phyloP scores from a whole-genome alignment of 2,329 filamentous ascomycete genomes.

The Cylindrodendrum hubeiense region DNA sequence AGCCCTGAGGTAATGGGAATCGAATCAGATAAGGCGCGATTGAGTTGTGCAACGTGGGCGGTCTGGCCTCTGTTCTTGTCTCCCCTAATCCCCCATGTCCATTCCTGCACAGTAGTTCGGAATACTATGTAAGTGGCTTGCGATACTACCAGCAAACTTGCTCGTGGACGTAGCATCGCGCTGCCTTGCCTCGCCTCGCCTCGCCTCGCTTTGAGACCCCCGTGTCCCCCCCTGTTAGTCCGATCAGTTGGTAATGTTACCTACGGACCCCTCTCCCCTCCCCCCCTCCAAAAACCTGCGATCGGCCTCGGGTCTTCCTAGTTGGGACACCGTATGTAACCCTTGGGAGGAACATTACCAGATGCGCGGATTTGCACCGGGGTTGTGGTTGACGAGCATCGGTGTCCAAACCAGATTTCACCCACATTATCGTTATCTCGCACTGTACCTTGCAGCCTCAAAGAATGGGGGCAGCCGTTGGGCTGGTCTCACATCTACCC shows the following conservation, averaged over 20 bases:
- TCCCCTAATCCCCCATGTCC: constrained; percentile 3
- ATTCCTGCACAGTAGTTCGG: neutral
- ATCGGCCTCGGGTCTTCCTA: constrained; percentile 15
- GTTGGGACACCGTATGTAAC: constrained; percentile 17
- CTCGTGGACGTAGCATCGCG: constrained; percentile 9
- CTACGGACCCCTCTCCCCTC: neutral
- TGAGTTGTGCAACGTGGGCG: constrained; percentile 10
- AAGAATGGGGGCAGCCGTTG: neutral
- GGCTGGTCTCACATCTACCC: neutral
- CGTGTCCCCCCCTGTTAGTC: neutral
- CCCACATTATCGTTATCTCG: constrained; percentile 4
- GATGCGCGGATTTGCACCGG: constrained; percentile 13
- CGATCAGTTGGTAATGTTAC: neutral
- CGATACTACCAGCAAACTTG: neutral
- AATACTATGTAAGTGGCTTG: neutral
- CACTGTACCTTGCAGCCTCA: constrained; percentile 21
- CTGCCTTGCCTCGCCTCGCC: constrained; percentile 4
- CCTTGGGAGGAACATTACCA: constrained; percentile 14
- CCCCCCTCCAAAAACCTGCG: neutral
- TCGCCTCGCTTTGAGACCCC: constrained; percentile 4
- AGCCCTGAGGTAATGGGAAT: constrained; percentile 13
- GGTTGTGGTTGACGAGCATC: constrained; percentile 3
- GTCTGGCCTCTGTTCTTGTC: neutral
- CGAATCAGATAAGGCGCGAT: constrained; percentile 13
- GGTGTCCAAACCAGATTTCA: neutral